Conservation (phyloP, 768 basidiomycete genomes). For the Suillus occidentalis region DNA sequence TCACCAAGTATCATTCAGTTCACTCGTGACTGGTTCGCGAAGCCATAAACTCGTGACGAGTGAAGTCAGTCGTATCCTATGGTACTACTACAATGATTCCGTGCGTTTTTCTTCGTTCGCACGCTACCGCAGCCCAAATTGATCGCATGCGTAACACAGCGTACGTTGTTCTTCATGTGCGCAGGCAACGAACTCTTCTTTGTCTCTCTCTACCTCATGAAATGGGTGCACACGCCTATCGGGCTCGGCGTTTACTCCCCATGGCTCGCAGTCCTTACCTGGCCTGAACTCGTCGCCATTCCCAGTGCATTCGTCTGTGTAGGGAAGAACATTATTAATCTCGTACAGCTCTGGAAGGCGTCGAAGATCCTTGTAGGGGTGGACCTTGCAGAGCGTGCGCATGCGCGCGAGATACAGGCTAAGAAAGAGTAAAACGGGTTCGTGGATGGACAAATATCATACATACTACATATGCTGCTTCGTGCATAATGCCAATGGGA, state of each 20-base stretch:
- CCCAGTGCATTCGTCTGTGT: slow-evolving; percentile 67
- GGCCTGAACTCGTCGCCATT: slow-evolving; percentile 71
- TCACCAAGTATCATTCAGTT: slow-evolving; percentile 46
- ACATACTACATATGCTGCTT: slow-evolving; percentile 12
- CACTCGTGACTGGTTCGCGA: slow-evolving; percentile 88
- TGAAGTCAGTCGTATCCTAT: slow-evolving; percentile 89
- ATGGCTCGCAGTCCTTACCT: slow-evolving; percentile 48
- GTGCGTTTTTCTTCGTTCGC: slow-evolving; percentile 46
- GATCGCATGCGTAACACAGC: slow-evolving; percentile 42
- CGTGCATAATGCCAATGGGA: slow-evolving; percentile 9
- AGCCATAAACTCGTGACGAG: slow-evolving; percentile 93
- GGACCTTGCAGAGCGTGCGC: slow-evolving; percentile 82
- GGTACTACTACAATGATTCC: slow-evolving; percentile 91
- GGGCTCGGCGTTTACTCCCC: slow-evolving; percentile 36
- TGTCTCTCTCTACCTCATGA: slow-evolving; percentile 91
- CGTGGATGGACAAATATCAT: slow-evolving; percentile 7
- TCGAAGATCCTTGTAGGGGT: slow-evolving; percentile 93
- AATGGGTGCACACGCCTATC: slow-evolving; percentile 76
- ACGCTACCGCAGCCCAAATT: not conserved
- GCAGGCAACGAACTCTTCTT: slow-evolving; percentile 96
- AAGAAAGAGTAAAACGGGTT: slow-evolving; percentile 17
- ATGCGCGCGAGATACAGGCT: slow-evolving; percentile 46
- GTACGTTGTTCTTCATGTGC: slow-evolving; percentile 88
- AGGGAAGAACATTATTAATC: slow-evolving; percentile 89
- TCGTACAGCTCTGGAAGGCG: slow-evolving; percentile 98